These are phyloP conservation scores for Yarrowia galli DNA, from an alignment of 1,139 yeast species.

Conservation along the genomic window DNA sequence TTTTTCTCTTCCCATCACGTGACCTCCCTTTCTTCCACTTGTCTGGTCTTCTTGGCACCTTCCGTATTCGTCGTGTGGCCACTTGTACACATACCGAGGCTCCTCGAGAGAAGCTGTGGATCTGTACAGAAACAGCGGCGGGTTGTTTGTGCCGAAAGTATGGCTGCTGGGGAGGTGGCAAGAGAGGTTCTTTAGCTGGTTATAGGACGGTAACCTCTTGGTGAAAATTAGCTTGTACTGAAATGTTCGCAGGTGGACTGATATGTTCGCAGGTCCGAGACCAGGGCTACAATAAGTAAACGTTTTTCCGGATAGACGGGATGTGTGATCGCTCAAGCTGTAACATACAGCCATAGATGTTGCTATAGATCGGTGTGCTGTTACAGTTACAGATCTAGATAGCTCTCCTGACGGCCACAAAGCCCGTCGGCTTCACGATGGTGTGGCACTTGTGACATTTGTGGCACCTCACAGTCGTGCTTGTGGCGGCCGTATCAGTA, in stretches of 20 bases:
- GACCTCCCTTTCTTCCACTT: neutral
- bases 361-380: too few relatives aligned
- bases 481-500: too few relatives aligned
- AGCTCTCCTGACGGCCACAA: too few relatives aligned
- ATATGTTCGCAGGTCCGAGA: neutral
- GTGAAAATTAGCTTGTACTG: slow-evolving; percentile 1
- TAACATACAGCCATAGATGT: neutral
- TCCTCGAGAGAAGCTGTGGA: neutral
- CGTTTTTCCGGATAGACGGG: slow-evolving; percentile 8
- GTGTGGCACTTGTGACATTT: too few relatives aligned
- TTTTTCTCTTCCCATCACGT: neutral
- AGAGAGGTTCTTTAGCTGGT: too few relatives aligned
- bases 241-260: neutral
- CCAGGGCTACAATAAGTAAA: too few relatives aligned
- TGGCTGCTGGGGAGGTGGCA: neutral
- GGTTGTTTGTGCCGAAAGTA: neutral
- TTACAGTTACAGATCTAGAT: too few relatives aligned
- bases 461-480: too few relatives aligned
- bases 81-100: neutral
- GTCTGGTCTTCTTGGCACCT: neutral
- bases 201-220: too few relatives aligned
- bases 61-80: neutral
- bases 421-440: too few relatives aligned
- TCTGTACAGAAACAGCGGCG: neutral
- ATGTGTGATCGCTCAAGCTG: too few relatives aligned